Base-by-base conservation (phyloP, 2,329 filamentous ascomycete genomes). In the Lecanicillium sp. region DNA sequence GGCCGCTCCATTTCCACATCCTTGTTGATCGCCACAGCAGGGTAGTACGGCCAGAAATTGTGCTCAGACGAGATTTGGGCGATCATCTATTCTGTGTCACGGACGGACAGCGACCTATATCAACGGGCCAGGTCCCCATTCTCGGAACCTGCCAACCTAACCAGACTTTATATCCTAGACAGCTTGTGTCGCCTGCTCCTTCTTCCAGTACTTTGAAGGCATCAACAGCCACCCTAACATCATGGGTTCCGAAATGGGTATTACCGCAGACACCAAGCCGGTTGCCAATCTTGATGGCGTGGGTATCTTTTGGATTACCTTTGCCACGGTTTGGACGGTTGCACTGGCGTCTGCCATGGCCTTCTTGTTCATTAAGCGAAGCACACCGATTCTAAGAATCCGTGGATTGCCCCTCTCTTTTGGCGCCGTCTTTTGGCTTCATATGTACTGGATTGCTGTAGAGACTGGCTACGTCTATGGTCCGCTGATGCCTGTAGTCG, bases 401-500 rank as follows among this genome's bases (percentile, higher is more conserved):
- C 57, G 64, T 36, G 63, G 63, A 19, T 46, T 71, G 6, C 44
- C 51, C 9, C 33, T 69, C 5, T 65, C 65, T 12, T 61, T 67
- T 37, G 51, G 54, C 7, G 60, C 64, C 20, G 57, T 71, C 15
- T 31, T 49, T 5, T 44, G 63, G 22, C 55, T 68, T 15, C 65
- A 68, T 41, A 41, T 60, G 4, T 69, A 68, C 53, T 68, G 64
- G 64, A 37, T 60, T 15, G 55, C 60, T 3, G 57, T 65, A 3
- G 53, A 62, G 43, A 53, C 58, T 3, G 63, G 50, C 2, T 68
- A 68, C 40, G 49, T 56, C 15, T 56, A 64, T 37, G 60, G 58
- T 2, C 55, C 62, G 3, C 43, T 67, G 2, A 57, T 60, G 37
- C 71, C 75, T 0, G 73, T 73, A 37, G 60, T 67, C 15, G 63